Evolutionary conservation across 345 rosid genomes (phyloP), one percentile per base, ranked within the genome.

Genomic region (Hibiscus tridactylites): DNA sequence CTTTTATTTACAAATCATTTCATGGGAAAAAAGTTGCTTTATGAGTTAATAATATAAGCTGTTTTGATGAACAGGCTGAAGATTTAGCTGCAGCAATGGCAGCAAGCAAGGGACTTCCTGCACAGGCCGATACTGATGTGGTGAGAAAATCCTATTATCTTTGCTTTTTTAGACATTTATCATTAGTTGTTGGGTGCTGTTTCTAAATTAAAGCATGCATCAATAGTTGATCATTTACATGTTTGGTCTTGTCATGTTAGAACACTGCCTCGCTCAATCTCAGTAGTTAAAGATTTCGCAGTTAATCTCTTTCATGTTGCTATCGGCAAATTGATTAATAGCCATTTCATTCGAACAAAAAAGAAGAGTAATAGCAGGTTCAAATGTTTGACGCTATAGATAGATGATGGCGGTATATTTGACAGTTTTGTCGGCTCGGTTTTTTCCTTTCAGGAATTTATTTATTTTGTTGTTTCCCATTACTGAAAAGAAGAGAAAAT

Each of bases 31-130:
- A 39, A 39, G 44, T 1, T 2, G 31, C 71, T 68, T 24, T 39
- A n/a, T 64, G 28, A 33, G 39, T 63, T 65, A 17, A 52, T 71
- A 26, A 74, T 68, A 65, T 5, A 76, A 72, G 54, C n/a, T 65
- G 16, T 65, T 21, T 19, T 76, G 21, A 70, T 82, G 28, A 72
- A 76, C 86, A 96, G 99, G 99, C 98, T 76, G 98, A 92, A 86
- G 97, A 92, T 71, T 75, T 89, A 33, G 89, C 92, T 70, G 88
- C 88, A 37, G 97, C 98, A 35, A 72, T 88, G 79, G 90, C 90
- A 61, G 97, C 97, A 77, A 82, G 94, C 83, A 96, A 89, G 82
- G 92, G 85, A 31, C 75, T 63, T 49, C 85, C 83, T 5, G 70
- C 66, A 35, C 91, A 88, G 54, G 73, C 80, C 9, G 88, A 88